Evolutionary conservation across 2,329 filamentous ascomycete genomes (phyloP).

Genomic region (Ampelomyces quisqualis): DNA sequence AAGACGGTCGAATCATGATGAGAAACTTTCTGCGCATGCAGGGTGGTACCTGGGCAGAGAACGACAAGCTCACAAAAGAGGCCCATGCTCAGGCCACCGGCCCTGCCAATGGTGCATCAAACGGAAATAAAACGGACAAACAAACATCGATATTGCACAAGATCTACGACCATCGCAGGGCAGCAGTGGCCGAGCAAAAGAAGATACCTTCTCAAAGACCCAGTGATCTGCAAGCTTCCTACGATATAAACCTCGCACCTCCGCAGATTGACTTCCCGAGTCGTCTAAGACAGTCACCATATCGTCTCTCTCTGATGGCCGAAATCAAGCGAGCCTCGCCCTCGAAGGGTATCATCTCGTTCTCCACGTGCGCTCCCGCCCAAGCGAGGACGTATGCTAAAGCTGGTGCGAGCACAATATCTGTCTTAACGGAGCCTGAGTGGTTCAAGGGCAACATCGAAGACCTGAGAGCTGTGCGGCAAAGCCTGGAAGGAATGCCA

Average conservation of each 20-base stretch:
- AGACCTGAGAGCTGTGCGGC: constrained; percentile 81
- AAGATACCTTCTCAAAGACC: constrained; percentile 79
- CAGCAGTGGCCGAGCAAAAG: constrained; percentile 77
- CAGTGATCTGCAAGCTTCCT: constrained; percentile 80
- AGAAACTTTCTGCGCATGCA: constrained; percentile 87
- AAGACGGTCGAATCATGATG: constrained; percentile 84
- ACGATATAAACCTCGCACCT: constrained; percentile 80
- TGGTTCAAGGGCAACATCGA: constrained; percentile 99
- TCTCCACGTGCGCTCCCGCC: constrained; percentile 81
- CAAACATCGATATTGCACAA: constrained; percentile 85
- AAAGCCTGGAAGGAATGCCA: constrained; percentile 85
- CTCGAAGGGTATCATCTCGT: constrained; percentile 90
- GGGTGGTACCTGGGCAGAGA: constrained; percentile 88
- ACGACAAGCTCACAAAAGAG: constrained; percentile 56
- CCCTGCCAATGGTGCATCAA: constrained; percentile 24
- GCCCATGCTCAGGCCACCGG: constrained; percentile 38
- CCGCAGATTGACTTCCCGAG: constrained; percentile 78
- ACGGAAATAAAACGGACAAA: constrained; percentile 50
- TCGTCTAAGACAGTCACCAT: constrained; percentile 77
- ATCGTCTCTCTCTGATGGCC: constrained; percentile 89
- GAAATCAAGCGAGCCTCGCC: constrained; percentile 97
- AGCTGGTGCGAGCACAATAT: constrained; percentile 94
- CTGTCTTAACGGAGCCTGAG: constrained; percentile 95
- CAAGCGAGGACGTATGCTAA: constrained; percentile 91
- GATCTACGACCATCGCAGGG: constrained; percentile 81